phyloP scores from a whole-genome alignment of 192 early-diverging fungal genomes.

The Coemansia aciculifera region DNA sequence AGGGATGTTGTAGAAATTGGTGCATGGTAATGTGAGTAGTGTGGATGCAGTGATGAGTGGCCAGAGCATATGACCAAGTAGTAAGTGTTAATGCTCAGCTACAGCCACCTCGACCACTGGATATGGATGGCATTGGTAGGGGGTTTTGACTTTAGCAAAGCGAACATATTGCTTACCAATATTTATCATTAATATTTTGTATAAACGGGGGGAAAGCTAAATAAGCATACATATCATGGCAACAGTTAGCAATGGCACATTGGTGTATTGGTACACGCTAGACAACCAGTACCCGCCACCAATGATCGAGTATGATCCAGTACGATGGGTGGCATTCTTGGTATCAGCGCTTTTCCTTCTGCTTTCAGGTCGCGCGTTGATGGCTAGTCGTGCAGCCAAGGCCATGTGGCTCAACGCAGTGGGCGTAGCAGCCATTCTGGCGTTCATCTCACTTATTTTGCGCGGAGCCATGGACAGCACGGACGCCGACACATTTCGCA shows the following conservation, averaged over 20 bases:
- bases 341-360: slow-evolving; percentile 38
- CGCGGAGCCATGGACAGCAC: slow-evolving; percentile 40
- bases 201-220: not conserved
- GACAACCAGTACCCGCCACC: slow-evolving; percentile 51
- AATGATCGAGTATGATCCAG: slow-evolving; percentile 42
- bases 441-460: slow-evolving; percentile 42
- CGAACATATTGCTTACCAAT: not conserved
- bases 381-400: slow-evolving; percentile 20
- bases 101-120: not conserved
- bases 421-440: slow-evolving; percentile 26
- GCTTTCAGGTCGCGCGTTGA: slow-evolving; percentile 28
- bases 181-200: not conserved
- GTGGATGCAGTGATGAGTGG: not conserved
- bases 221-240: not conserved
- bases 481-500: slow-evolving; percentile 38
- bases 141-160: not conserved
- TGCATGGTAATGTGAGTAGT: not conserved
- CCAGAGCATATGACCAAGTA: slow-evolving; percentile 6
- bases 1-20: not conserved
- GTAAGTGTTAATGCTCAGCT: not conserved
- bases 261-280: slow-evolving; percentile 48
- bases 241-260: slow-evolving; percentile 26
- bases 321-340: slow-evolving; percentile 49
- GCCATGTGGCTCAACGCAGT: slow-evolving; percentile 35
- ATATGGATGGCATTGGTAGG: not conserved